phyloP scores from a whole-genome alignment of 306 rosid genomes.

The Cucurbita maxima region DNA sequence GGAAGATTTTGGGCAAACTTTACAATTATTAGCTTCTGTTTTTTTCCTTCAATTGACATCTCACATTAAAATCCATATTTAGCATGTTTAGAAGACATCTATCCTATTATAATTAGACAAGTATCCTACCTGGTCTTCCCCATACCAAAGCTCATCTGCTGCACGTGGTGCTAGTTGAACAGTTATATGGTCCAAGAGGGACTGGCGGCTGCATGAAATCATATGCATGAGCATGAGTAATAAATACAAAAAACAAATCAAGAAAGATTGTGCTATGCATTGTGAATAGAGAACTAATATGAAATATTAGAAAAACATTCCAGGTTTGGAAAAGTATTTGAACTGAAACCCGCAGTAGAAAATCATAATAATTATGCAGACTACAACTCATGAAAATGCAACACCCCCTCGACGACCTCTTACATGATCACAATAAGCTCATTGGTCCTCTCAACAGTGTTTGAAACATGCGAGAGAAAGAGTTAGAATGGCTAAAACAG shows the following conservation, averaged over 20 bases:
- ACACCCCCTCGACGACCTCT: background rate
- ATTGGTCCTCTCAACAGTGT: background rate
- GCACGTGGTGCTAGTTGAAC: constrained; percentile 97
- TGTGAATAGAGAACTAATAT: background rate
- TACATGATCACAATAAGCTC: background rate
- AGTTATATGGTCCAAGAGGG: constrained; percentile 84
- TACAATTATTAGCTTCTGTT: background rate
- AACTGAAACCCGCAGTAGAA: background rate
- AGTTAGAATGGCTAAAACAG: background rate
- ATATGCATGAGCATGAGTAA: constrained; percentile 7
- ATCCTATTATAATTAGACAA: constrained; percentile 2
- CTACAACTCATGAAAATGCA: background rate
- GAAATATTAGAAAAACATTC: background rate
- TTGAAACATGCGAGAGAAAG: constrained; percentile 1
- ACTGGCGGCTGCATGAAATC: constrained; percentile 62
- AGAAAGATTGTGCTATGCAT: background rate
- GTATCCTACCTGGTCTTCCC: constrained; percentile 50
- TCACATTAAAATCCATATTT: background rate
- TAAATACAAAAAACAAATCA: background rate
- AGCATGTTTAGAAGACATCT: background rate
- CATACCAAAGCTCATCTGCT: constrained; percentile 88
- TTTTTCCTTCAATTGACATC: background rate
- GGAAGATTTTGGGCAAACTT: background rate
- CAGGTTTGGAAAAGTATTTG: background rate
- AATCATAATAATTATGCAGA: background rate